Percentiles rank a stretch among this genome's conserved stretches.
phyloP scores from a whole-genome alignment of 768 basidiomycete genomes.

The Wakefieldia striispora region DNA sequence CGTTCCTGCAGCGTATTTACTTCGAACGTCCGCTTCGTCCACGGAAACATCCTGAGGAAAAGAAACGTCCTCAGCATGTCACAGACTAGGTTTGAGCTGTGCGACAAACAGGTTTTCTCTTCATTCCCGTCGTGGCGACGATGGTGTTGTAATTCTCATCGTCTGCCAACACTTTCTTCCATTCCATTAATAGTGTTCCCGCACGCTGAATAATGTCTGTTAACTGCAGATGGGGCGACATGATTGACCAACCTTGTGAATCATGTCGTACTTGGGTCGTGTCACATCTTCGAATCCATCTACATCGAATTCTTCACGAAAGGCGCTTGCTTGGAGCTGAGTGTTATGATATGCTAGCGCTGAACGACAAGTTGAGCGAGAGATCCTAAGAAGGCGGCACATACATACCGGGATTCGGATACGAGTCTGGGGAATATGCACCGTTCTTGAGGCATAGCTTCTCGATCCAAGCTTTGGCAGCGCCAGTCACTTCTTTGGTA shows the following conservation, averaged over 20 bases:
- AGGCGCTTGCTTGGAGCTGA: conserved; percentile 88
- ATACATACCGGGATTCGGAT: conserved; percentile 83
- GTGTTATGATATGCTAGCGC: conserved; percentile 84
- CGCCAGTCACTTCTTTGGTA: conserved; percentile 60
- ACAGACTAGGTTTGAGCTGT: neutral
- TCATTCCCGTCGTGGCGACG: conserved; percentile 47
- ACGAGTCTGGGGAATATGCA: conserved; percentile 83
- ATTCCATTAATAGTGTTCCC: conserved; percentile 63
- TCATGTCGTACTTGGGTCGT: conserved; percentile 68
- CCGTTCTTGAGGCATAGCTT: conserved; percentile 78
- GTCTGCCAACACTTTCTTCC: conserved; percentile 60
- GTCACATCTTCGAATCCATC: conserved; percentile 82
- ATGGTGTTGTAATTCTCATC: conserved; percentile 65
- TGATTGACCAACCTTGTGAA: conserved; percentile 64
- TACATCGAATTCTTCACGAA: conserved; percentile 83
- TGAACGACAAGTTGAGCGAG: neutral
- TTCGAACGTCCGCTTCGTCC: conserved; percentile 72
- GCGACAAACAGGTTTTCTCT: conserved; percentile 67
- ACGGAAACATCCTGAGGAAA: conserved; percentile 53
- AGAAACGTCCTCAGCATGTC: conserved; percentile 3
- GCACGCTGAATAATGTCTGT: conserved; percentile 47
- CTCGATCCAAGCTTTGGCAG: conserved; percentile 71
- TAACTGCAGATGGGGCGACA: neutral
- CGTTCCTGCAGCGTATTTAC: conserved; percentile 55
- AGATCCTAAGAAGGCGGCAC: neutral